Evolutionary conservation across 169 alveolate genomes (phyloP).

Genomic region (Cryptosporidium tyzzeri): DNA sequence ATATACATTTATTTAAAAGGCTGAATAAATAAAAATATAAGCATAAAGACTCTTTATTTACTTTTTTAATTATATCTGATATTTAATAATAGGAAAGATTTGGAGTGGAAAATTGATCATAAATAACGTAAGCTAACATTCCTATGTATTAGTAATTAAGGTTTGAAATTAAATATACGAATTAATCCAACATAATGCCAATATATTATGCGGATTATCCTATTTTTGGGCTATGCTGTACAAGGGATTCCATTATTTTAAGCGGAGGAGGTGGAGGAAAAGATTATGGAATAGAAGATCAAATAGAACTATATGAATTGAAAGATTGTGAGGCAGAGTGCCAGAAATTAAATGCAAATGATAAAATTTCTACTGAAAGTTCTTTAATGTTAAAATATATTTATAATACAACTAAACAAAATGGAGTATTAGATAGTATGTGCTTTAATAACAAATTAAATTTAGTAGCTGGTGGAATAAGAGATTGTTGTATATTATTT

Average conservation of each 20-base stretch:
- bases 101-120: neutral
- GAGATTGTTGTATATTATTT: slow-evolving; percentile 43
- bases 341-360: slow-evolving; percentile 16
- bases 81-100: neutral
- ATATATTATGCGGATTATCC: slow-evolving; percentile 73
- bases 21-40: neutral
- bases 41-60: neutral
- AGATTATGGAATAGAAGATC: slow-evolving; percentile 75
- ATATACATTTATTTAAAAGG: neutral
- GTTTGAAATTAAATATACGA: neutral
- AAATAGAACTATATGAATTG: slow-evolving; percentile 51
- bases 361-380: slow-evolving; percentile 27
- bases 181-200: slow-evolving; percentile 25
- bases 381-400: slow-evolving; percentile 34
- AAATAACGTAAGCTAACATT: neutral
- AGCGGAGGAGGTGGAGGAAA: slow-evolving; percentile 76
- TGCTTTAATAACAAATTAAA: slow-evolving; percentile 38
- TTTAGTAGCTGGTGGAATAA: slow-evolving; percentile 64
- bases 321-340: neutral
- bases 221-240: slow-evolving; percentile 63
- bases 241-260: slow-evolving; percentile 23
- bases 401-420: slow-evolving; percentile 53
- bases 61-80: neutral
- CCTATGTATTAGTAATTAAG: slow-evolving; percentile 7
- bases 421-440: slow-evolving; percentile 63